Base-by-base conservation (phyloP, 108 stramenopile genomes). In the Pelagomonas calceolata region DNA sequence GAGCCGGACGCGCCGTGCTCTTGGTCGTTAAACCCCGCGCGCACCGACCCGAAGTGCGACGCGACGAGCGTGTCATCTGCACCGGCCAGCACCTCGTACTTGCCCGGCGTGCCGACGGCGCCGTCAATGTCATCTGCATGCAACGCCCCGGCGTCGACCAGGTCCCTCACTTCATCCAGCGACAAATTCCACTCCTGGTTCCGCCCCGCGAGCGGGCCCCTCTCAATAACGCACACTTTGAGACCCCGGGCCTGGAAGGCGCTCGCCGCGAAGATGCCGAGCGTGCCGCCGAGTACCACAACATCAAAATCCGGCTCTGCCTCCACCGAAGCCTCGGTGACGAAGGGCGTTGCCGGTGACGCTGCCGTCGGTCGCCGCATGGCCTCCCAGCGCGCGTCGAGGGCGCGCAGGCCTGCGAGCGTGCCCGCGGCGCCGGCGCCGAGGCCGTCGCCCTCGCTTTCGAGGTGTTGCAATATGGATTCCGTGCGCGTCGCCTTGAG, bases 121-220 rank as follows among this genome's bases (percentile, higher is more conserved):
- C 72, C 88, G 32, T 90, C 85, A 43, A 92, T 74, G 72, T 94
- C 93, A 51, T 88, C 87, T 74, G 84, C 60, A 15, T 85, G 84
- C 45, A 95, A 73, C 18, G 93, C 82, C 45, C 91, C 88, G 46
- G 90, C 65, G 32, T 89, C 82, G 37, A 84, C 76, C 36, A 95
- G 83, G 69, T 91, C 91, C 63, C 78, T 33, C 29, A 95, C 63
- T 73, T 95, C 94, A 65, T 90, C 85, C 84, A 84, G 85, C 34
- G 86, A 85, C 30, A 96, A 89, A 72, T 96, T 96, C 95, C 95
- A 94, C 68, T 94, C 95, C 79, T 96, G 95, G 74, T 91, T 90
- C 34, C 95, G 70, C 5, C 93, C 93, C 34, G 75, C 78, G 30
- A 93, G 75, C 65, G 84, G 82, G 0, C 88, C 90, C 34, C 91